These are phyloP conservation scores for Arthromyces matolae DNA, from an alignment of 768 basidiomycete species.

Conservation along the genomic window DNA sequence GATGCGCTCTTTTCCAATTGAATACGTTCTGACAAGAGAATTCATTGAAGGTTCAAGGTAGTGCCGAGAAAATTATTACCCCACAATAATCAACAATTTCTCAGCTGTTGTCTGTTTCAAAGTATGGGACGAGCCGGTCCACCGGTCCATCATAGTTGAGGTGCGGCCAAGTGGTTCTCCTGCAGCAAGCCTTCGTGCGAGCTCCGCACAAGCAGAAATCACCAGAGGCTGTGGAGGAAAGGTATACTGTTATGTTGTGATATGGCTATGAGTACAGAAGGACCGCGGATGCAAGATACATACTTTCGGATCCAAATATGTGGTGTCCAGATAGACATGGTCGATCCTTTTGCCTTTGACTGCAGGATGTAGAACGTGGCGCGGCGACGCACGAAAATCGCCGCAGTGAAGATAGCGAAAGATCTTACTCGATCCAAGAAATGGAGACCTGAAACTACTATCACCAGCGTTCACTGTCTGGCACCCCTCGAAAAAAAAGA, in stretches of 20 bases:
- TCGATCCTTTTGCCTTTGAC: constrained; percentile 81
- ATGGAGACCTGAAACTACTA: constrained; percentile 65
- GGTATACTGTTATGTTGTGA: constrained; percentile 57
- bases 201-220: constrained; percentile 85
- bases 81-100: constrained; percentile 61
- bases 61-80: constrained; percentile 40
- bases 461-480: constrained; percentile 91
- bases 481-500: constrained; percentile 90
- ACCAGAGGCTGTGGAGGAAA: constrained; percentile 96
- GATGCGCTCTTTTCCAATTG: constrained; percentile 95
- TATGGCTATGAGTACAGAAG: background rate
- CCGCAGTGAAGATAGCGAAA: constrained; percentile 97
- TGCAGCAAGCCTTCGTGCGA: constrained; percentile 57
- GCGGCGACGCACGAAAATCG: constrained; percentile 87
- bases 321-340: constrained; percentile 92
- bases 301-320: constrained; percentile 87
- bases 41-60: background rate
- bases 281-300: constrained; percentile 1
- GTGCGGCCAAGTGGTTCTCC: constrained; percentile 32
- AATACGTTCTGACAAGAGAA: constrained; percentile 68
- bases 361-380: constrained; percentile 80
- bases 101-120: constrained; percentile 36
- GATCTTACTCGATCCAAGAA: constrained; percentile 60
- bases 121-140: constrained; percentile 36
- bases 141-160: constrained; percentile 45